Percentiles rank a stretch among this genome's conserved stretches.
Conservation (phyloP, 495 filamentous ascomycete genomes). For the Bacidia rubella region DNA sequence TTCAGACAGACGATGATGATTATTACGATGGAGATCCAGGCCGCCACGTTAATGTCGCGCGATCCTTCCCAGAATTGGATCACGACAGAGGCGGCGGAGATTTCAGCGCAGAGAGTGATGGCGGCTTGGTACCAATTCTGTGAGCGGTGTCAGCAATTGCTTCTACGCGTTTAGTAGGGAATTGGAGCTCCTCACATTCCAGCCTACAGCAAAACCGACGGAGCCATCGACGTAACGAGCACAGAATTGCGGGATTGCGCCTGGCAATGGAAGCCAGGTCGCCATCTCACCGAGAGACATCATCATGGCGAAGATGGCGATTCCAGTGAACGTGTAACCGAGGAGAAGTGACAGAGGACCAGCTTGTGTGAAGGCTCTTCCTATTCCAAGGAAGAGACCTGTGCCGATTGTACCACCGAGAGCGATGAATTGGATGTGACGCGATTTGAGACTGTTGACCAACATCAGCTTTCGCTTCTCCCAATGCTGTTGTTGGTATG, state of each 20-base stretch:
- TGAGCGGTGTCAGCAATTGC: conserved; percentile 4
- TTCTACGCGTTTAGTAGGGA: too few relatives aligned
- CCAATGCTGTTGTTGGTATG: neutral
- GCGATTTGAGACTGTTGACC: conserved; percentile 30
- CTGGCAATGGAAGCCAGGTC: conserved; percentile 59
- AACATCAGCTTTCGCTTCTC: neutral
- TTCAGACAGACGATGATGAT: conserved; percentile 52
- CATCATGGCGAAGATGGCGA: conserved; percentile 49
- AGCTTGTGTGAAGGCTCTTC: conserved; percentile 43
- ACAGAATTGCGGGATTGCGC: conserved; percentile 63
- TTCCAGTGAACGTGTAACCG: conserved; percentile 55
- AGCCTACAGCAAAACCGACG: conserved; percentile 67
- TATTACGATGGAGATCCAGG: conserved; percentile 68
- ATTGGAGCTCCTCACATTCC: conserved; percentile 43
- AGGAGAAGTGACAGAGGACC: conserved; percentile 56
- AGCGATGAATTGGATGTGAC: conserved; percentile 41
- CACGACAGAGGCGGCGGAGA: conserved; percentile 59
- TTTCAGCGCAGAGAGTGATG: conserved; percentile 60
- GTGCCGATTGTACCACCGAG: conserved; percentile 63
- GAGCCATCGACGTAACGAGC: conserved; percentile 59
- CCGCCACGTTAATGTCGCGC: conserved; percentile 39
- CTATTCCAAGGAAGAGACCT: conserved; percentile 61
- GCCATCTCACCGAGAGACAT: conserved; percentile 54
- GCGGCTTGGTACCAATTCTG: conserved; percentile 41
- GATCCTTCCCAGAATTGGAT: conserved; percentile 59